Evolutionary conservation across 2,329 filamentous ascomycete species (phyloP).

Genomic region (Hypoxylon sp.): DNA sequence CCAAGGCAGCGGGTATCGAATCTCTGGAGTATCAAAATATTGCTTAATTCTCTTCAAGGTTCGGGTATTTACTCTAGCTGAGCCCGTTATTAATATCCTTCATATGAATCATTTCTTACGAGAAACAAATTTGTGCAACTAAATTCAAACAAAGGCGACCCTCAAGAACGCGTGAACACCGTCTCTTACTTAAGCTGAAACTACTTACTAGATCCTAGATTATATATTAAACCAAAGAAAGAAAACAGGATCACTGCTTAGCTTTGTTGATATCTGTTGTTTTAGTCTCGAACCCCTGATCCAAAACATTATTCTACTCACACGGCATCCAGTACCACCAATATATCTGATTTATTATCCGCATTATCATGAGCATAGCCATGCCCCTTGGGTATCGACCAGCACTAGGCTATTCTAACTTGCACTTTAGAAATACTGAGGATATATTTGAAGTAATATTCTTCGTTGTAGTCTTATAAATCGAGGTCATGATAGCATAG

Average conservation of each 20-base stretch:
- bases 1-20: not conserved
- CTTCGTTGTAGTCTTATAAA: not conserved
- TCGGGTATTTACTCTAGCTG: not conserved
- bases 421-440: not conserved
- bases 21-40: not conserved
- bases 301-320: not conserved
- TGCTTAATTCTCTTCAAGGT: slow-evolving; percentile 5
- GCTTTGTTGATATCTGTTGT: not conserved
- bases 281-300: not conserved
- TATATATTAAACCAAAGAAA: not conserved
- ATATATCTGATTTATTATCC: not conserved
- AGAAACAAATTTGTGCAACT: slow-evolving; percentile 1
- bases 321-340: not conserved
- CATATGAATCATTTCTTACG: slow-evolving; percentile 11
- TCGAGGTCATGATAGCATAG: not conserved
- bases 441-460: not conserved
- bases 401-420: not conserved
- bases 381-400: not conserved
- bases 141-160: slow-evolving; percentile 6
- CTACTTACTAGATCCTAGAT: not conserved
- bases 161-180: not conserved
- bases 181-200: not conserved
- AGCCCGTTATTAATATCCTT: not conserved
- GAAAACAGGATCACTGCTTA: not conserved
- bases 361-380: not conserved